A percentile compares a stretch with the other conserved stretches of the same genome.
Conservation (phyloP, 345 rosid species). For the Combretum micranthum region DNA sequence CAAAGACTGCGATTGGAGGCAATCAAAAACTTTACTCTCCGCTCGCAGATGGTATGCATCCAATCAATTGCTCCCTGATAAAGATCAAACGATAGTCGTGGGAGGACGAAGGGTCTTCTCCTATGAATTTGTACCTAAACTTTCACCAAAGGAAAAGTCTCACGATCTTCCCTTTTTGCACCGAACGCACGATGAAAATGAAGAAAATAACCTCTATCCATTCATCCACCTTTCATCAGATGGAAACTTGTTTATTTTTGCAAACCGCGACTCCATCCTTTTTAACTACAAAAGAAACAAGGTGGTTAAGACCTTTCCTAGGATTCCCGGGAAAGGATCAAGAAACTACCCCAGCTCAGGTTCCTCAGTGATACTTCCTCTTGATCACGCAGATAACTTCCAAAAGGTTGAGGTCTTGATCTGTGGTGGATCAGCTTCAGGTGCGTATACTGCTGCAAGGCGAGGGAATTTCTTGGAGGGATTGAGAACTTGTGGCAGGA, state of each 20-base stretch:
- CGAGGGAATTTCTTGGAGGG: conserved; percentile 19
- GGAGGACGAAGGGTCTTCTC: conserved; percentile 31
- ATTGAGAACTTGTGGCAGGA: conserved; percentile 27
- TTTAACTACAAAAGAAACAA: conserved; percentile 24
- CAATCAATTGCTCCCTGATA: conserved; percentile 28
- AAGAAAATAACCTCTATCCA: conserved; percentile 50
- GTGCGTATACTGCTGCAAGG: conserved; percentile 23
- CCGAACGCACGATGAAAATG: conserved; percentile 15
- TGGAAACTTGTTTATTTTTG: conserved; percentile 44
- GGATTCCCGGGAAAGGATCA: conserved; percentile 40
- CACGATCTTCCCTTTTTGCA: conserved; percentile 38
- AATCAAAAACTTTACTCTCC: conserved; percentile 9
- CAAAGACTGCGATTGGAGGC: conserved; percentile 26
- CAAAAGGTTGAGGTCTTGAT: conserved; percentile 37
- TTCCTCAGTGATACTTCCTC: conserved; percentile 38
- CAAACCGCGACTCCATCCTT: conserved; percentile 39
- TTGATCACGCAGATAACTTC: conserved; percentile 14
- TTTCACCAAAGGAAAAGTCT: conserved; percentile 10
- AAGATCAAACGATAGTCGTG: conserved; percentile 25
- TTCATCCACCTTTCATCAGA: conserved; percentile 54
- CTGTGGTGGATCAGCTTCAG: conserved; percentile 45
- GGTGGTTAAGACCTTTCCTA: conserved; percentile 35
- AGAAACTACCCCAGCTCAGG: conserved; percentile 57
- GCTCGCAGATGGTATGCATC: conserved; percentile 31
- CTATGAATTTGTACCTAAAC: conserved; percentile 30